phyloP scores from a whole-genome alignment of 2,329 filamentous ascomycete species.

The Scytalidium sp. region DNA sequence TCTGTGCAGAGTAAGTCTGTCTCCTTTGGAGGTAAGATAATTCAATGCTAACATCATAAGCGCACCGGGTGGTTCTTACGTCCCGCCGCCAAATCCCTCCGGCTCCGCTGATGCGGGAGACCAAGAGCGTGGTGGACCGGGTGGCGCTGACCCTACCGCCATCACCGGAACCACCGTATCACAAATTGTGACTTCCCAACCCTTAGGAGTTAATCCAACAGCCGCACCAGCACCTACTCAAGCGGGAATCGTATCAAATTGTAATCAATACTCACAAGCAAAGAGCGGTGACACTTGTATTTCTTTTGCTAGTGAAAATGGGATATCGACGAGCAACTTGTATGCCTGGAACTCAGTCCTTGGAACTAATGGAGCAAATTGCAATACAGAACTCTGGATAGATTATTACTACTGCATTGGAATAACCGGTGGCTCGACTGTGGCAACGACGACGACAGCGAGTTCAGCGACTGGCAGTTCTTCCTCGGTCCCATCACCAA shows the following conservation, averaged over 20 bases:
- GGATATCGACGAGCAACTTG: constrained; percentile 20
- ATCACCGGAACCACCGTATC: background rate
- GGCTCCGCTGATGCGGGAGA: background rate
- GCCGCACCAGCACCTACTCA: constrained; percentile 24
- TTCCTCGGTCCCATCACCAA: background rate
- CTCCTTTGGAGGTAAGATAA: too few species aligned
- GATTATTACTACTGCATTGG: constrained; percentile 8
- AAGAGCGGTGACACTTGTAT: constrained; percentile 22
- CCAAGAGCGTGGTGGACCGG: background rate
- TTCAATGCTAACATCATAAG: too few species aligned
- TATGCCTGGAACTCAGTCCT: constrained; percentile 28
- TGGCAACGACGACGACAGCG: too few species aligned
- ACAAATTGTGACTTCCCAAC: constrained; percentile 3
- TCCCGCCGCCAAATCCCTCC: background rate
- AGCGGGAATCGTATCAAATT: constrained; percentile 21
- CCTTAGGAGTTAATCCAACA: too few species aligned
- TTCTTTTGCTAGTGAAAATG: constrained; percentile 20
- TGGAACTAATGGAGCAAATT: constrained; percentile 22
- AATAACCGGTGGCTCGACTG: background rate
- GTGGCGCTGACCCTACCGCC: constrained; percentile 2
- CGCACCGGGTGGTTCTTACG: constrained; percentile 1
- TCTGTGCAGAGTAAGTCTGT: too few species aligned
- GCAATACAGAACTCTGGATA: constrained; percentile 15
- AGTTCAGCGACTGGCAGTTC: too few species aligned
- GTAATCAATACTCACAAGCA: constrained; percentile 23